Percentiles rank a stretch among this genome's conserved stretches.
These are phyloP conservation scores for Pulicaria dysenterica DNA, from an alignment of 129 eudicot genomes.

Conservation along the genomic window DNA sequence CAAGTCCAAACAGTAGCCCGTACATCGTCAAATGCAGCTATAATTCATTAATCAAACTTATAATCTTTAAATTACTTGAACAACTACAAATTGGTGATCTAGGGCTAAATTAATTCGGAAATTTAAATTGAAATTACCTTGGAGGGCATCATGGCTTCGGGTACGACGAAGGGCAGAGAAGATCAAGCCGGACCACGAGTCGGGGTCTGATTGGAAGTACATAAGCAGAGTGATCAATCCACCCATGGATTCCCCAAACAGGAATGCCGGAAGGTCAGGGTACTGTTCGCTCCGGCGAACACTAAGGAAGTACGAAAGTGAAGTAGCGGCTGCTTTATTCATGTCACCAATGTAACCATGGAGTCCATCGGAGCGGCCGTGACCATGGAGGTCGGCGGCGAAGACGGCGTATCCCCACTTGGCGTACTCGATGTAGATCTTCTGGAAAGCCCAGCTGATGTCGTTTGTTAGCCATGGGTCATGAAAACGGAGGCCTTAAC, in stretches of 20 bases:
- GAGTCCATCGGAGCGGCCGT: conserved; percentile 79
- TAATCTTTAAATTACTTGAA: neutral
- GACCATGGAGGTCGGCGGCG: conserved; percentile 80
- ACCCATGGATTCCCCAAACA: conserved; percentile 82
- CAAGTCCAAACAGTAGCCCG: conserved; percentile 75
- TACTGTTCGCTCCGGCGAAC: conserved; percentile 64
- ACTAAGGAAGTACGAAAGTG: conserved; percentile 47
- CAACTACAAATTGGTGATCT: too few species aligned
- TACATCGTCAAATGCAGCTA: conserved; percentile 61
- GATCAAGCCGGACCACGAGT: conserved; percentile 69
- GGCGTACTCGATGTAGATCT: conserved; percentile 68
- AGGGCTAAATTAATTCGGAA: neutral
- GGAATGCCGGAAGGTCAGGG: conserved; percentile 57
- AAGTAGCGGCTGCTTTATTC: conserved; percentile 52
- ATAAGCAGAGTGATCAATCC: conserved; percentile 67
- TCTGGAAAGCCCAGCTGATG: conserved; percentile 79
- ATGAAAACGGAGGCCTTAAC: conserved; percentile 62
- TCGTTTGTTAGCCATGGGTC: conserved; percentile 90
- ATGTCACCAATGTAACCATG: conserved; percentile 68
- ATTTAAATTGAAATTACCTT: conserved; percentile 42
- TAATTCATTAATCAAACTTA: neutral
- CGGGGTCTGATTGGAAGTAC: conserved; percentile 73
- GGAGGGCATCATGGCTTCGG: conserved; percentile 67
- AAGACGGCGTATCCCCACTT: conserved; percentile 83
- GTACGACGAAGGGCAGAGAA: conserved; percentile 74